Percentiles rank a stretch among this genome's conserved stretches.
Evolutionary conservation across 768 basidiomycete species (phyloP).

Genomic region (Filobasidium wieringae): DNA sequence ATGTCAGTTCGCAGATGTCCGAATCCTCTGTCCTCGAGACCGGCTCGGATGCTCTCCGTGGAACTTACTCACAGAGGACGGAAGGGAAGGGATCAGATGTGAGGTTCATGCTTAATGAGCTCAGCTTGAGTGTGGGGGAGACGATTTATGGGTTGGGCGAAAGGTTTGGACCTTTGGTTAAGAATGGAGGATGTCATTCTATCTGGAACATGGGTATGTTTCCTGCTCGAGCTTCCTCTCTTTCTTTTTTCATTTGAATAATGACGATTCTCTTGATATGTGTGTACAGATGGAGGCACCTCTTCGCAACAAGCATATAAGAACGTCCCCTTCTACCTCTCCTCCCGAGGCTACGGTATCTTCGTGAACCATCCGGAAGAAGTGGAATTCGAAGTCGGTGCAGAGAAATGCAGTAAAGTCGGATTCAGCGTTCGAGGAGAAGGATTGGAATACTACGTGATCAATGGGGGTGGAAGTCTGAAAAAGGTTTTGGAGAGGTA

Average conservation of each 20-base stretch:
- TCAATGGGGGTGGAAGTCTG: slow-evolving; percentile 47
- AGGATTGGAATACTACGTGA: slow-evolving; percentile 57
- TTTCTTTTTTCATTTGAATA: too few species aligned
- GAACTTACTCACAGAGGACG: not conserved
- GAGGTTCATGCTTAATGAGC: slow-evolving; percentile 40
- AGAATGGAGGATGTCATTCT: slow-evolving; percentile 52
- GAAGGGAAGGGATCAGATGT: slow-evolving; percentile 12
- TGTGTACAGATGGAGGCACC: slow-evolving; percentile 62
- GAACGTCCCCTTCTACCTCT: slow-evolving; percentile 35
- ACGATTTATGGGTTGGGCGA: slow-evolving; percentile 64
- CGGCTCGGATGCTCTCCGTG: slow-evolving; percentile 34
- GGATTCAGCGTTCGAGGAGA: slow-evolving; percentile 55
- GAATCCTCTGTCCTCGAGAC: slow-evolving; percentile 49
- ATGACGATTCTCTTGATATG: not conserved
- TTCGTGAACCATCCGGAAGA: slow-evolving; percentile 62
- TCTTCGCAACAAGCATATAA: slow-evolving; percentile 38
- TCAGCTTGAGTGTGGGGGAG: slow-evolving; percentile 58
- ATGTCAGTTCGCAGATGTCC: slow-evolving; percentile 38
- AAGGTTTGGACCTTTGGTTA: slow-evolving; percentile 61
- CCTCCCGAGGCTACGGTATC: slow-evolving; percentile 52
- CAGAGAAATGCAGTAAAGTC: slow-evolving; percentile 38
- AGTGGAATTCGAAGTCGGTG: slow-evolving; percentile 54
- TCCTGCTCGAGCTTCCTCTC: not conserved
- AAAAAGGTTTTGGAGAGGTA: slow-evolving; percentile 20
- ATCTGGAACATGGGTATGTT: slow-evolving; percentile 48